Evolutionary conservation across 768 basidiomycete genomes (phyloP).

Genomic region (Hygrocybe punicea): DNA sequence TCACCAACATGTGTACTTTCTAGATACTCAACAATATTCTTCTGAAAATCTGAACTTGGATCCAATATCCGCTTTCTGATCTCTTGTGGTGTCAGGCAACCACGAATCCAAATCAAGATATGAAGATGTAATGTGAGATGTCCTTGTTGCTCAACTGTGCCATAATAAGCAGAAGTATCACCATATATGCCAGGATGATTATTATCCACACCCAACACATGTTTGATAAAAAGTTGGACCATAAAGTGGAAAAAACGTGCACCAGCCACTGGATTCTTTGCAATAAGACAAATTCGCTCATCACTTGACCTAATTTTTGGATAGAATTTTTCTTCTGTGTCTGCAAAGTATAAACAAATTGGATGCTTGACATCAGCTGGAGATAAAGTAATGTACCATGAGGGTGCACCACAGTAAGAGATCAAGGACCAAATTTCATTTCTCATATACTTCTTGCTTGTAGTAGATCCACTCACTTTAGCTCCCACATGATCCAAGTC

Average conservation of each 20-base stretch:
- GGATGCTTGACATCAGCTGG: slow-evolving; percentile 31
- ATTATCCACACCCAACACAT: slow-evolving; percentile 20
- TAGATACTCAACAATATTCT: slow-evolving; percentile 21
- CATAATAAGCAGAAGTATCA: slow-evolving; percentile 28
- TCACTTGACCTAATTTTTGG: slow-evolving; percentile 1
- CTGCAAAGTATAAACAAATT: slow-evolving; percentile 32
- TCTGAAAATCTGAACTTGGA: slow-evolving; percentile 17
- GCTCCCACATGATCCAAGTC: slow-evolving; percentile 36
- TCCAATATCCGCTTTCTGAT: slow-evolving; percentile 27
- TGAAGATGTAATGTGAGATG: slow-evolving; percentile 38
- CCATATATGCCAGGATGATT: slow-evolving; percentile 28
- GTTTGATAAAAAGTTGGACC: slow-evolving; percentile 21
- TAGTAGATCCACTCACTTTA: slow-evolving; percentile 28
- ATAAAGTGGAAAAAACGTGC: slow-evolving; percentile 29
- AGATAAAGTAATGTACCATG: slow-evolving; percentile 30
- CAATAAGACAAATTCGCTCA: slow-evolving; percentile 20
- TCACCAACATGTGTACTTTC: slow-evolving; percentile 26
- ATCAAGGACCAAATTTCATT: slow-evolving; percentile 26
- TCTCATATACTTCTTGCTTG: slow-evolving; percentile 21
- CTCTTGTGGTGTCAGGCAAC: slow-evolving; percentile 30
- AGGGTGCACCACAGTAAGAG: slow-evolving; percentile 18
- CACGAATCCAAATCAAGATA: slow-evolving; percentile 36
- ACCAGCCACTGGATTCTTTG: slow-evolving; percentile 27
- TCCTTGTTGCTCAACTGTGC: slow-evolving; percentile 37
- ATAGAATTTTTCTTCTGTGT: slow-evolving; percentile 15